These are phyloP conservation scores for Clavariopsis aquatica DNA, from an alignment of 495 filamentous ascomycete genomes.

Conservation along the genomic window DNA sequence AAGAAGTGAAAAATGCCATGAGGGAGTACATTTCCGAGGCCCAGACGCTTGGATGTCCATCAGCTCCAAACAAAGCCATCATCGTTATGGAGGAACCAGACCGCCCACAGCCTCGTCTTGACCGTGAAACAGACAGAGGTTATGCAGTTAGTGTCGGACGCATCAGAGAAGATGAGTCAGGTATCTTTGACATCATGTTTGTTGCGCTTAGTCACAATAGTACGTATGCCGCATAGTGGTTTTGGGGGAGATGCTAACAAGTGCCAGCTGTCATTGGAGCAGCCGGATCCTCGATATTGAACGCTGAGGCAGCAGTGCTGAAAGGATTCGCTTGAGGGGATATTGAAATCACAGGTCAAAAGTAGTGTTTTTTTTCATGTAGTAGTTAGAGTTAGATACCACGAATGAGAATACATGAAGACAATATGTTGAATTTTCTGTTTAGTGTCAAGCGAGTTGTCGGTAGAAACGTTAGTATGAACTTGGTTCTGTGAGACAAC, in stretches of 20 bases:
- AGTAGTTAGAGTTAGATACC: conserved; percentile 16
- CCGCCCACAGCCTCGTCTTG: conserved; percentile 48
- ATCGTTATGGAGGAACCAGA: conserved; percentile 51
- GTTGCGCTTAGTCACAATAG: conserved; percentile 53
- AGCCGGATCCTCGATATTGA: conserved; percentile 89
- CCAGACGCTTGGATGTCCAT: conserved; percentile 48
- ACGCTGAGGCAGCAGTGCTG: conserved; percentile 88
- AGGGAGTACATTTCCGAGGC: conserved; percentile 48
- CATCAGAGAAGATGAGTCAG: conserved; percentile 48
- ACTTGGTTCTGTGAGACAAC: too few relatives aligned
- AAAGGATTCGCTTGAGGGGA: conserved; percentile 61
- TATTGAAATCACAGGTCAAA: not conserved
- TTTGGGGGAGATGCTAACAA: conserved; percentile 23
- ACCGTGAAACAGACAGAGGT: conserved; percentile 49
- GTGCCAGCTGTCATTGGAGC: conserved; percentile 82
- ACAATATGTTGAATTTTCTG: too few relatives aligned
- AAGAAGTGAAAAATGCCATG: conserved; percentile 48
- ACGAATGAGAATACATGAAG: not conserved
- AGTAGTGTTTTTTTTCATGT: conserved; percentile 8
- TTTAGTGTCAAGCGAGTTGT: too few relatives aligned
- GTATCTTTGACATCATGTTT: conserved; percentile 51
- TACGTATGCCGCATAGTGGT: conserved; percentile 47
- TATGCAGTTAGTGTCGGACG: conserved; percentile 49
- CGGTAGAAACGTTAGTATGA: too few relatives aligned
- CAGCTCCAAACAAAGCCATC: conserved; percentile 46